Evolutionary conservation across 1,139 yeast species (phyloP).

Genomic region (Petasospora rhodanensis): DNA sequence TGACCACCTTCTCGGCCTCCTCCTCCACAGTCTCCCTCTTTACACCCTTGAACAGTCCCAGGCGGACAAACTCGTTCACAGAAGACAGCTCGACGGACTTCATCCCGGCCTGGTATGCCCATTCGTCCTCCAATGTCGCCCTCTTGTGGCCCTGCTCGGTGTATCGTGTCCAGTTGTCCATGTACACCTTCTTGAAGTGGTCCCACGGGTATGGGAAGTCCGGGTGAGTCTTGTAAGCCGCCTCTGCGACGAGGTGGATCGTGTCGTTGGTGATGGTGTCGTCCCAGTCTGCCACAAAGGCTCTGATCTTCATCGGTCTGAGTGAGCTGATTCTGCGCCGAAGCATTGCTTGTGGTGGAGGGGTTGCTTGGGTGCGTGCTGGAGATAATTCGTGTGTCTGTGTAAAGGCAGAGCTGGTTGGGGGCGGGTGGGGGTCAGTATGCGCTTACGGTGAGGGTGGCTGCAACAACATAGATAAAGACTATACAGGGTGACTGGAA

Average conservation of each 20-base stretch:
- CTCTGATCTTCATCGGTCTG: slow-evolving; percentile 13
- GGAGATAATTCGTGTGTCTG: too few relatives aligned
- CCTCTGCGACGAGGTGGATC: slow-evolving; percentile 44
- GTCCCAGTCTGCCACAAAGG: slow-evolving; percentile 60
- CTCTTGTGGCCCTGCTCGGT: slow-evolving; percentile 24
- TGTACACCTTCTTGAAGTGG: slow-evolving; percentile 44
- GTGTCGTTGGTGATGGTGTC: slow-evolving; percentile 69
- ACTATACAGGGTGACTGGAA: background rate
- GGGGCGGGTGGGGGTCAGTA: background rate
- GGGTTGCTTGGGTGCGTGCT: too few relatives aligned
- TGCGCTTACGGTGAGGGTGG: slow-evolving; percentile 5
- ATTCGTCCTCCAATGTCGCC: slow-evolving; percentile 34
- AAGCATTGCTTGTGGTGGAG: too few relatives aligned
- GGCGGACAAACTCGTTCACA: slow-evolving; percentile 39
- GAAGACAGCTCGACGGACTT: slow-evolving; percentile 47
- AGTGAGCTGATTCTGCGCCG: too few relatives aligned
- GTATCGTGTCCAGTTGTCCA: slow-evolving; percentile 33
- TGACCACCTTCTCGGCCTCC: slow-evolving; percentile 35
- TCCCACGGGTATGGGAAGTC: slow-evolving; percentile 37
- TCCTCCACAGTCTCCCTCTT: slow-evolving; percentile 29
- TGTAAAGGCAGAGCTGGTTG: too few relatives aligned
- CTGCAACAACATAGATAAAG: background rate
- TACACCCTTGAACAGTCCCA: slow-evolving; percentile 44
- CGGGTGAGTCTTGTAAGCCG: slow-evolving; percentile 42
- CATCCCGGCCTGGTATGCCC: slow-evolving; percentile 42